These are phyloP conservation scores for Aspergillus diversus DNA, from an alignment of 495 filamentous ascomycete genomes.

Conservation along the genomic window DNA sequence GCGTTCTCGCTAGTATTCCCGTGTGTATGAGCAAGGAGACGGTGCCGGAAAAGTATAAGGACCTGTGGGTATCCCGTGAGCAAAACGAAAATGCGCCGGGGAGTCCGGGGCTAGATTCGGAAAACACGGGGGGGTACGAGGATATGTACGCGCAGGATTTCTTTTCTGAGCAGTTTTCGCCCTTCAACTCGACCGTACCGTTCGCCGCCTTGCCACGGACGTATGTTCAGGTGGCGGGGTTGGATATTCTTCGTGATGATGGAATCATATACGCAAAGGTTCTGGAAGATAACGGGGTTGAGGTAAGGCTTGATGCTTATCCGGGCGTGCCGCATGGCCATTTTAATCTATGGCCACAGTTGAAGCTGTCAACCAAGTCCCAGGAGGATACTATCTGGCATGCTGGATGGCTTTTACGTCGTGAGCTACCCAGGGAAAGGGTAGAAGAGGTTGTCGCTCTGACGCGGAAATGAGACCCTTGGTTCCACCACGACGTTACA, in stretches of 20 bases:
- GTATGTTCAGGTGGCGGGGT: conserved; percentile 44
- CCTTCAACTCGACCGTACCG: conserved; percentile 12
- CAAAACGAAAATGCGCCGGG: conserved; percentile 39
- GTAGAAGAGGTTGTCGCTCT: conserved; percentile 5
- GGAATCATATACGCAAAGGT: conserved; percentile 40
- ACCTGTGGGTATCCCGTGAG: conserved; percentile 38
- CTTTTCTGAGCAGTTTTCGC: conserved; percentile 20
- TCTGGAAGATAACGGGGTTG: conserved; percentile 36
- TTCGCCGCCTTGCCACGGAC: conserved; percentile 34
- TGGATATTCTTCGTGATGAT: conserved; percentile 46
- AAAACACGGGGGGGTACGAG: conserved; percentile 7
- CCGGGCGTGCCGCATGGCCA: conserved; percentile 49
- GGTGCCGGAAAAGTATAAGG: conserved; percentile 34
- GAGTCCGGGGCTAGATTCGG: conserved; percentile 12
- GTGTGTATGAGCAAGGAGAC: conserved; percentile 22
- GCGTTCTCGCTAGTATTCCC: conserved; percentile 46
- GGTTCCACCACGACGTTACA: too few relatives aligned
- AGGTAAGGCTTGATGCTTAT: conserved; percentile 44
- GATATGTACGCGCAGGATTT: conserved; percentile 15
- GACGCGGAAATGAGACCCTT: neutral
- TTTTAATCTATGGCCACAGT: conserved; percentile 36
- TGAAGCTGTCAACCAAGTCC: conserved; percentile 22
- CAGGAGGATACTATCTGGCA: conserved; percentile 19
- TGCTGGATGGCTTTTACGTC: conserved; percentile 26
- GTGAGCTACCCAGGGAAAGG: conserved; percentile 18